phyloP scores from a whole-genome alignment of 352 stramenopile genomes.

The Pythium utonaiense region DNA sequence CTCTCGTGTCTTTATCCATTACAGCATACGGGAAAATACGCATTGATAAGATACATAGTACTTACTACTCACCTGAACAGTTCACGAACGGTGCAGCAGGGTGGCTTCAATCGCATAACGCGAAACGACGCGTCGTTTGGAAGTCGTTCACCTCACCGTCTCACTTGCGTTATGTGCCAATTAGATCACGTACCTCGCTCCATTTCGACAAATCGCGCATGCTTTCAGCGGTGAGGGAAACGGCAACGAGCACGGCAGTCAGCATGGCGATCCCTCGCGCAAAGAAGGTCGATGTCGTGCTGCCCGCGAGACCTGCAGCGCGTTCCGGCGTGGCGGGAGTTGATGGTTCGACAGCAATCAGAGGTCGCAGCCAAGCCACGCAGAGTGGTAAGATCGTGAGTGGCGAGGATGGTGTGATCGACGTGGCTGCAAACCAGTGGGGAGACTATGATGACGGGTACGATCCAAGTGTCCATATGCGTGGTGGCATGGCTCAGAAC shows the following conservation, averaged over 20 bases:
- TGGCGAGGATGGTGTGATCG: constrained; percentile 4
- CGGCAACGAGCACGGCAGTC: background rate
- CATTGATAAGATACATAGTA: background rate
- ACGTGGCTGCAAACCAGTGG: constrained; percentile 20
- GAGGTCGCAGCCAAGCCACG: background rate
- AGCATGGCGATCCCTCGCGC: constrained; percentile 12
- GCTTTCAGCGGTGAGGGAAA: background rate
- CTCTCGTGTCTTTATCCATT: background rate
- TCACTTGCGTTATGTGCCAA: background rate
- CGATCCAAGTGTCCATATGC: background rate
- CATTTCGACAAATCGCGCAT: background rate
- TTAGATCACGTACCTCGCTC: background rate
- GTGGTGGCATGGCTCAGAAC: constrained; percentile 8
- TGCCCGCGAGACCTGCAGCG: background rate
- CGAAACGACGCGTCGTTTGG: constrained; percentile 24
- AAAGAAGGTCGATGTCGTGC: constrained; percentile 8
- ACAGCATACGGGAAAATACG: background rate
- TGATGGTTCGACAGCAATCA: background rate
- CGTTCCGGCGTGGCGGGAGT: background rate
- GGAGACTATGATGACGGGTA: constrained; percentile 14
- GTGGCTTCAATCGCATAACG: background rate
- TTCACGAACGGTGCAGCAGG: background rate
- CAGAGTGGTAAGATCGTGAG: background rate
- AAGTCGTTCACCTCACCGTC: background rate
- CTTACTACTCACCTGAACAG: background rate